Conservation (phyloP, 2,329 filamentous ascomycete genomes). For the Helminthosporium solani region DNA sequence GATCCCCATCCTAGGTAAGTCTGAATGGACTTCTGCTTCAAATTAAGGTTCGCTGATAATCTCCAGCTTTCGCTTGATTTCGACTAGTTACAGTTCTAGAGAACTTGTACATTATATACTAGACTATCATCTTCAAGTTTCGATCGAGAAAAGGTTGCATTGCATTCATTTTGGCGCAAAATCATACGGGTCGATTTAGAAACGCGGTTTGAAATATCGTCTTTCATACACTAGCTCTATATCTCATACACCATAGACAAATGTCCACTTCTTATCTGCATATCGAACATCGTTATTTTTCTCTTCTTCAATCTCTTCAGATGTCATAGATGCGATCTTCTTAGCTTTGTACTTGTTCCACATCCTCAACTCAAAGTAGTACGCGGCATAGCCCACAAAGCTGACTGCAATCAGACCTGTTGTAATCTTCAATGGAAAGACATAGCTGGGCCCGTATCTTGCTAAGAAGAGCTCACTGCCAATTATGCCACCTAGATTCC, state of each 20-base stretch:
- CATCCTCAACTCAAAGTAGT: slow-evolving; percentile 17
- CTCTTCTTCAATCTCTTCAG: slow-evolving; percentile 20
- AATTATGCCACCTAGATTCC: slow-evolving; percentile 28
- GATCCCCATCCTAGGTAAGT: no score
- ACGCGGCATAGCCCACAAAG: slow-evolving; percentile 20
- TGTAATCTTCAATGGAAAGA: slow-evolving; percentile 22
- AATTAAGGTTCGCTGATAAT: no score
- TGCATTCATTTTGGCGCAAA: not conserved
- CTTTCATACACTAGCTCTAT: not conserved
- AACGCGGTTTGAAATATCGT: not conserved
- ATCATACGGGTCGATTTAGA: not conserved
- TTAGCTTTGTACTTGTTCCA: slow-evolving; percentile 17
- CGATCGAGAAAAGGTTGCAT: not conserved
- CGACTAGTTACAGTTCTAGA: no score
- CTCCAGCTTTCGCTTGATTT: no score
- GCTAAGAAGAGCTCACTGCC: slow-evolving; percentile 21
- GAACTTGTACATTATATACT: no score
- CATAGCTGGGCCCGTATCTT: slow-evolving; percentile 19
- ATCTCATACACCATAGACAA: slow-evolving; percentile 23
- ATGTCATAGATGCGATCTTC: slow-evolving; percentile 11
- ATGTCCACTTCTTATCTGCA: slow-evolving; percentile 27
- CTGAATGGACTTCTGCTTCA: no score
- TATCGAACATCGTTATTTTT: slow-evolving; percentile 17
- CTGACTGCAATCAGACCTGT: slow-evolving; percentile 24
- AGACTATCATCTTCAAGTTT: no score